Evolutionary conservation across 2,329 filamentous ascomycete species (phyloP).

Genomic region (Chaetomiaceae sp.): DNA sequence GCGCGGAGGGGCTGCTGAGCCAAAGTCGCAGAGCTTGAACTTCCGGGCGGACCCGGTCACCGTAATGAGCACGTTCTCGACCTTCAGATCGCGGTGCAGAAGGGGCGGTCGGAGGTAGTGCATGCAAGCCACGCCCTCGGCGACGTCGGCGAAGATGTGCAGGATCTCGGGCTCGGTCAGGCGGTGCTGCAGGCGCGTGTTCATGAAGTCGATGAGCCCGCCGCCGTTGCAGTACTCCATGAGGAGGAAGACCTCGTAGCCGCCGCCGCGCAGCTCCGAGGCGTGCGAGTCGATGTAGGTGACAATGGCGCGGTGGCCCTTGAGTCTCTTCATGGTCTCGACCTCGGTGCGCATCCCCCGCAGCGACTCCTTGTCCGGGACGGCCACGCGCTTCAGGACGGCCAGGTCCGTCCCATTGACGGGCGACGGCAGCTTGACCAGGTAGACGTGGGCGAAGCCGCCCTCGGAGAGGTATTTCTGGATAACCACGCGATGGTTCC

Average conservation of each 20-base stretch:
- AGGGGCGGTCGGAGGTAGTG: conserved; percentile 94
- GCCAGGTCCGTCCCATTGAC: conserved; percentile 75
- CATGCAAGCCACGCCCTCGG: conserved; percentile 97
- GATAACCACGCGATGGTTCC: conserved; percentile 85
- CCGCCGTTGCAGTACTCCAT: conserved; percentile 98
- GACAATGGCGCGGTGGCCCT: conserved; percentile 93
- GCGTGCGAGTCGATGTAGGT: conserved; percentile 98
- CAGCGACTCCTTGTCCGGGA: conserved; percentile 91
- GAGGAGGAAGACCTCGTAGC: conserved; percentile 95
- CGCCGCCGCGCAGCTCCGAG: conserved; percentile 84
- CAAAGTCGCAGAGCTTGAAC: conserved; percentile 98
- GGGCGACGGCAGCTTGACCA: conserved; percentile 77
- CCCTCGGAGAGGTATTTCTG: conserved; percentile 98
- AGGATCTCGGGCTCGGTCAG: conserved; percentile 96
- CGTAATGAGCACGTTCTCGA: conserved; percentile 94
- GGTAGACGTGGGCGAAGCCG: conserved; percentile 96
- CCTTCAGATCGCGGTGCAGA: conserved; percentile 91
- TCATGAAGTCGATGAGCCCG: conserved; percentile 99
- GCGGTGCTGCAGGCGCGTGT: conserved; percentile 91
- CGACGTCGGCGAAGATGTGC: conserved; percentile 92
- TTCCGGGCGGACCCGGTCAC: conserved; percentile 59
- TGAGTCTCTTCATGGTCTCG: conserved; percentile 99
- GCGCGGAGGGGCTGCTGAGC: conserved; percentile 78
- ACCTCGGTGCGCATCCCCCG: conserved; percentile 97
- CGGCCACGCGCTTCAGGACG: conserved; percentile 90